Evolutionary conservation across 345 rosid genomes (phyloP).

Genomic region (Eucalyptus pauciflora): DNA sequence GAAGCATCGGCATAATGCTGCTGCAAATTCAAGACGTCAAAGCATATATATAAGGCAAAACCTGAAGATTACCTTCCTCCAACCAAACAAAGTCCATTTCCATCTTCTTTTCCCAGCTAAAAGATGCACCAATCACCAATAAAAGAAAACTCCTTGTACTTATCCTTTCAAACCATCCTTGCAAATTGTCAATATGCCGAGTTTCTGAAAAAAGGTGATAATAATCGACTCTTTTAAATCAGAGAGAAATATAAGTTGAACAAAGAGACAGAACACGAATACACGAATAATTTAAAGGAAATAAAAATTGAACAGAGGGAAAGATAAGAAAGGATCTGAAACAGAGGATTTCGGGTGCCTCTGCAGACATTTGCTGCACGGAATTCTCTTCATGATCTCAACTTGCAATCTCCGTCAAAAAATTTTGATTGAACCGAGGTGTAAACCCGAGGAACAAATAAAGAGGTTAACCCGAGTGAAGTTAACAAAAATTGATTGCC

Average conservation of each 20-base stretch:
- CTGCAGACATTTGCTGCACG: constrained; percentile 55
- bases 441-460: no score
- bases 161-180: background rate
- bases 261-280: background rate
- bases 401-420: background rate
- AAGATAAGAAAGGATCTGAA: background rate
- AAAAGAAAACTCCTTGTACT: background rate
- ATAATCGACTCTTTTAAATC: background rate
- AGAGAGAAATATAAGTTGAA: background rate
- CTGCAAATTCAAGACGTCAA: background rate
- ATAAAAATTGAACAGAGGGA: background rate
- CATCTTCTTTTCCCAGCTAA: background rate
- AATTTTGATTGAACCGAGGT: background rate
- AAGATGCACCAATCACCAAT: background rate
- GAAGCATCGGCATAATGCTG: background rate
- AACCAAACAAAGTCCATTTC: background rate
- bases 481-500: no score
- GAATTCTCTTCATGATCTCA: constrained; percentile 38
- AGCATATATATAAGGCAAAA: background rate
- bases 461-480: no score
- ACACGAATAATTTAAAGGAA: background rate
- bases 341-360: constrained; percentile 26
- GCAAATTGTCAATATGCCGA: background rate
- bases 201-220: background rate
- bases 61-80: background rate